These are phyloP conservation scores for Barbatosphaeria neglecta DNA, from an alignment of 495 filamentous ascomycete genomes.

Conservation along the genomic window DNA sequence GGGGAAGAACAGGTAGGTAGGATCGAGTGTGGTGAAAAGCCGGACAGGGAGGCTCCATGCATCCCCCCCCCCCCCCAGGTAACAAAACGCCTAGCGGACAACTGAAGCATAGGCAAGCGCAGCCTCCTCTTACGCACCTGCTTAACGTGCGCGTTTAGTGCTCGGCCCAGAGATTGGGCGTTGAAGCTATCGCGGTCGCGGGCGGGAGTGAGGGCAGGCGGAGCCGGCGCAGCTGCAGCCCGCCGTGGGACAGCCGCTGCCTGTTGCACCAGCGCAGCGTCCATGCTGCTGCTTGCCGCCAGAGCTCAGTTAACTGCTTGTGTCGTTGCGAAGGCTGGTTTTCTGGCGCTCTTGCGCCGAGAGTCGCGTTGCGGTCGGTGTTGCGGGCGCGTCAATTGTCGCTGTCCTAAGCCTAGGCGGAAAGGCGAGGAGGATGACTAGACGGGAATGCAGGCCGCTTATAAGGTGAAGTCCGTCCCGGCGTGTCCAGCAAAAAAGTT, in stretches of 20 bases:
- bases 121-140: conserved; percentile 34
- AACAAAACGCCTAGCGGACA: too few relatives aligned
- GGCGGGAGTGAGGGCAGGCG: neutral
- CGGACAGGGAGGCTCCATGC: too few relatives aligned
- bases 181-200: conserved; percentile 26
- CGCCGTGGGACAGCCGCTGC: conserved; percentile 1
- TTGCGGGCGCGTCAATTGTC: neutral
- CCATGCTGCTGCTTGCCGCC: neutral
- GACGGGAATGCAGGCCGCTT: neutral
- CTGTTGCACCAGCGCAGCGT: conserved; percentile 4
- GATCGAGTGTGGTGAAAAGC: too few relatives aligned
- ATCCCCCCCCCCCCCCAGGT: too few relatives aligned
- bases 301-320: neutral
- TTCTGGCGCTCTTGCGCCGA: too few relatives aligned
- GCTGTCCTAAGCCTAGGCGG: too few relatives aligned
- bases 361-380: too few relatives aligned
- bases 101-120: neutral
- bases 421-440: neutral
- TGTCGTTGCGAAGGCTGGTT: neutral
- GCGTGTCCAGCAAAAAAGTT: neutral
- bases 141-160: conserved; percentile 31
- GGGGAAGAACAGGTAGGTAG: too few relatives aligned
- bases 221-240: neutral
- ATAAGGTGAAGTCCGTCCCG: too few relatives aligned
- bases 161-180: conserved; percentile 29